phyloP scores from a whole-genome alignment of 2,329 filamentous ascomycete genomes.

The Malbranchea zuffiana region DNA sequence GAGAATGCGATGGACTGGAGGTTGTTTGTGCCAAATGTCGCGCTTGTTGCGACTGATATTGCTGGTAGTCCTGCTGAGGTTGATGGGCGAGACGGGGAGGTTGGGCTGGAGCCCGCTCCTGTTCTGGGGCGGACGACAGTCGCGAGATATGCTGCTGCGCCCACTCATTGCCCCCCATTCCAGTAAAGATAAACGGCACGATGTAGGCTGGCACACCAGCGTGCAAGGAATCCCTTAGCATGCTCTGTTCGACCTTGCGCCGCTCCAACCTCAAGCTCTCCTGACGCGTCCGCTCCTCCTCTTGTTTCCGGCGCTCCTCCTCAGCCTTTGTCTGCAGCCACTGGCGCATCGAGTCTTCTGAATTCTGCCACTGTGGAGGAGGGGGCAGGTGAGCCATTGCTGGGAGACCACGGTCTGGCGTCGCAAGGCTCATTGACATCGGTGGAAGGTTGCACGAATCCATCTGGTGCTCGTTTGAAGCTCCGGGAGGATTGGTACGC shows the following conservation, averaged over 20 bases:
- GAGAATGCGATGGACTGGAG: constrained; percentile 11
- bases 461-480: constrained; percentile 19
- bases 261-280: constrained; percentile 61
- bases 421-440: constrained; percentile 52
- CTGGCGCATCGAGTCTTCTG: constrained; percentile 59
- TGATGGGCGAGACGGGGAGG: constrained; percentile 35
- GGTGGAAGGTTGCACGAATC: constrained; percentile 48
- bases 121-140: constrained; percentile 24
- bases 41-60: constrained; percentile 11
- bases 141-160: constrained; percentile 54
- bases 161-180: constrained; percentile 59
- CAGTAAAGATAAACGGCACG: constrained; percentile 64
- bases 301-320: constrained; percentile 60
- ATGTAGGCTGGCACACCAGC: constrained; percentile 63
- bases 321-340: constrained; percentile 63
- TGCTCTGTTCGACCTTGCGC: constrained; percentile 60
- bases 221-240: constrained; percentile 56
- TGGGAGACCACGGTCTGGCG: constrained; percentile 21
- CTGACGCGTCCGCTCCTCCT: constrained; percentile 56
- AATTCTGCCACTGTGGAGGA: constrained; percentile 54
- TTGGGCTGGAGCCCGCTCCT: constrained; percentile 42
- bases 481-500: constrained; percentile 3
- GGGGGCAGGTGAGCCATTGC: constrained; percentile 40
- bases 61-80: constrained; percentile 21
- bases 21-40: constrained; percentile 14